Percentiles rank a stretch among this genome's conserved stretches.
phyloP scores from a whole-genome alignment of 2,329 filamentous ascomycete species.

The Claviceps spartinae region DNA sequence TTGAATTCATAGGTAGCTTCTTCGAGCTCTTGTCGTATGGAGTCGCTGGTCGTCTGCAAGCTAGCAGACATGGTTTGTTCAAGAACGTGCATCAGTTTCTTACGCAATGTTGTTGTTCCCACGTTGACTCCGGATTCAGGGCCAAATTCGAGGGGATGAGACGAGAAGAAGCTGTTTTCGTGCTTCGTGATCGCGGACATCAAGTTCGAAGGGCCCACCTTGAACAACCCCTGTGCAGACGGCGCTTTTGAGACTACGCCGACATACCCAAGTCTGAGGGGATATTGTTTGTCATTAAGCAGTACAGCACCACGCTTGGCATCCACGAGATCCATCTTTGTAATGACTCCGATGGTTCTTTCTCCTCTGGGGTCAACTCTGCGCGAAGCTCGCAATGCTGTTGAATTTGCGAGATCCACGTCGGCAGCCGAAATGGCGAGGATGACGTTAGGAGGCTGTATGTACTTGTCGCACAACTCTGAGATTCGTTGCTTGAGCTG shows the following conservation, averaged over 20 bases:
- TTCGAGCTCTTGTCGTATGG: constrained; percentile 87
- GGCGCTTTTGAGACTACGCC: constrained; percentile 85
- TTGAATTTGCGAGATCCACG: constrained; percentile 93
- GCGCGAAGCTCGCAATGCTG: constrained; percentile 76
- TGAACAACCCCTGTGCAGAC: constrained; percentile 58
- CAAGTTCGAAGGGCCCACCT: constrained; percentile 67
- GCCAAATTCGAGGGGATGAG: constrained; percentile 71
- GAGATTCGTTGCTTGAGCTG: constrained; percentile 92
- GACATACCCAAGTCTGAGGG: constrained; percentile 87
- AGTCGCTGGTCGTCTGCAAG: constrained; percentile 76
- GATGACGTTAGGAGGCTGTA: constrained; percentile 89
- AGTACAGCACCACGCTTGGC: constrained; percentile 64
- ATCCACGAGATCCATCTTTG: constrained; percentile 97
- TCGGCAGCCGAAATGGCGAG: constrained; percentile 94
- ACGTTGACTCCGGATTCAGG: constrained; percentile 58
- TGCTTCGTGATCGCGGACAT: constrained; percentile 73
- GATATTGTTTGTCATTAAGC: constrained; percentile 81
- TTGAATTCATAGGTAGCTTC: constrained; percentile 98
- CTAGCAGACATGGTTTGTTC: constrained; percentile 96
- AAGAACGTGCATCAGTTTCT: constrained; percentile 92
- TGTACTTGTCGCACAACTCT: constrained; percentile 96
- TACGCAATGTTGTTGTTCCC: constrained; percentile 75
- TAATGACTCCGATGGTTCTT: constrained; percentile 94
- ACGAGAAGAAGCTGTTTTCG: constrained; percentile 73
- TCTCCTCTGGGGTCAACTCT: constrained; percentile 89